These are phyloP conservation scores for Xylaria intraflava DNA, from an alignment of 495 filamentous ascomycete species.

Conservation along the genomic window DNA sequence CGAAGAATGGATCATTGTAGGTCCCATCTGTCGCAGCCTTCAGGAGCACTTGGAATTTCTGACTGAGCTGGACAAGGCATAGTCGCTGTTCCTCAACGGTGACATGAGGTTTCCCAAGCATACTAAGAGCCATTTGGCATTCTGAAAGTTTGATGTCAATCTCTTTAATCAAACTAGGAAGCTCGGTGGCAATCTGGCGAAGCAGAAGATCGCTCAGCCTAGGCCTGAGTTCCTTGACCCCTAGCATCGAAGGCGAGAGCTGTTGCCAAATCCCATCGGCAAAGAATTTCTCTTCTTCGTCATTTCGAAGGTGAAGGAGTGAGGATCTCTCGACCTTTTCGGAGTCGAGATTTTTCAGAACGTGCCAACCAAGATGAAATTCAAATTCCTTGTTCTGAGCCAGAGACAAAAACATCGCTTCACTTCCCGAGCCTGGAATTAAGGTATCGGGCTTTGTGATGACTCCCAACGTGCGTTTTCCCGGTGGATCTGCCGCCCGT, in stretches of 20 bases:
- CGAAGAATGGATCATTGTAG: conserved; percentile 30
- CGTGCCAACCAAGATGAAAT: conserved; percentile 58
- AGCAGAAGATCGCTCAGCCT: conserved; percentile 27
- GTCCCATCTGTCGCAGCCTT: conserved; percentile 24
- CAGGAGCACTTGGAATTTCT: conserved; percentile 23
- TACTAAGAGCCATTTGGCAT: conserved; percentile 13
- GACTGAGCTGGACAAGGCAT: conserved; percentile 22
- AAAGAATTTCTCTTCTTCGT: conserved; percentile 34
- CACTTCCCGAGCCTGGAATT: conserved; percentile 38
- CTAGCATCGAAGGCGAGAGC: conserved; percentile 18
- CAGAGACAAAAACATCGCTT: conserved; percentile 47
- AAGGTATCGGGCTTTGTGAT: conserved; percentile 77
- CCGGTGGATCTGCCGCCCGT: conserved; percentile 64
- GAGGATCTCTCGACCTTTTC: conserved; percentile 30
- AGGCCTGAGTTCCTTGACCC: conserved; percentile 24
- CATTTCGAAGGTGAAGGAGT: conserved; percentile 29
- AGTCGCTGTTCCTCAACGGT: conserved; percentile 21
- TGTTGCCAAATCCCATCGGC: conserved; percentile 41
- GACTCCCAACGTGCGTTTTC: conserved; percentile 73
- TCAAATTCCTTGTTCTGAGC: conserved; percentile 53
- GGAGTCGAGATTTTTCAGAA: conserved; percentile 51
- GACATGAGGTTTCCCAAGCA: conserved; percentile 22
- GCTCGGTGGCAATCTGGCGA: conserved; percentile 22
- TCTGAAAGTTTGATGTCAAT: conserved; percentile 20
- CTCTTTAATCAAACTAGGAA: conserved; percentile 26